A percentile compares a stretch with the other conserved stretches of the same genome.
Conservation (phyloP, 1,284 basidiomycete genomes). For the Heterobasidion parviporum region DNA sequence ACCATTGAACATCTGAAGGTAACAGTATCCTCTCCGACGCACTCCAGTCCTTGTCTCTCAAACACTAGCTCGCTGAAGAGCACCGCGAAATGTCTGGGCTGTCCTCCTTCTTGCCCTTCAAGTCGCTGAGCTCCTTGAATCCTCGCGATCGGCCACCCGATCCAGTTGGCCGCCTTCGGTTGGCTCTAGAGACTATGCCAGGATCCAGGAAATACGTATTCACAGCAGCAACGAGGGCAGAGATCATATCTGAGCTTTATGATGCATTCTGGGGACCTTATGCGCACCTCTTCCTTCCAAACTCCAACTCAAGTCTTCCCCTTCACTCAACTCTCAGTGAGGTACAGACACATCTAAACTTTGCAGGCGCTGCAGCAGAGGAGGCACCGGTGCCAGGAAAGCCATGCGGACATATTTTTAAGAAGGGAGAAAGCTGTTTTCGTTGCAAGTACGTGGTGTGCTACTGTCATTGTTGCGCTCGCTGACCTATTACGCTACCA, state of each 20-base stretch:
- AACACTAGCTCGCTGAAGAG: not conserved
- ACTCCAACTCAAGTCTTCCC: conserved; percentile 50
- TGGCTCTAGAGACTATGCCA: conserved; percentile 71
- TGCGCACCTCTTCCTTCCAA: conserved; percentile 59
- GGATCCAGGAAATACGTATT: conserved; percentile 69
- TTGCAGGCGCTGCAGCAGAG: conserved; percentile 46
- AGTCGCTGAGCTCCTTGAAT: conserved; percentile 42
- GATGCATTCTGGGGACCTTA: conserved; percentile 73
- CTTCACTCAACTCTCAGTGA: conserved; percentile 56
- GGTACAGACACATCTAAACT: conserved; percentile 49
- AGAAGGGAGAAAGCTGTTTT: conserved; percentile 82
- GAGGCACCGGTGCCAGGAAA: conserved; percentile 54
- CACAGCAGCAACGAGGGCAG: conserved; percentile 59
- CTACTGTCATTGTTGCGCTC: not conserved
- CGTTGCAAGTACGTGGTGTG: conserved; percentile 73
- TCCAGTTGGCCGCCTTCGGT: conserved; percentile 61
- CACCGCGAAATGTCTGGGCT: conserved; percentile 30
- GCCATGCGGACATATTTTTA: conserved; percentile 71
- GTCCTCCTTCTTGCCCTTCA: conserved; percentile 40
- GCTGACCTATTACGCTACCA: conserved; percentile 20
- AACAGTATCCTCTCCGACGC: not conserved
- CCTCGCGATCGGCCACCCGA: conserved; percentile 44
- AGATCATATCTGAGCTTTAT: conserved; percentile 73
- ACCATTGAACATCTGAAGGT: no score
- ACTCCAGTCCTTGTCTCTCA: not conserved